phyloP scores from a whole-genome alignment of 345 rosid genomes.

The Hibiscus mutabilis region DNA sequence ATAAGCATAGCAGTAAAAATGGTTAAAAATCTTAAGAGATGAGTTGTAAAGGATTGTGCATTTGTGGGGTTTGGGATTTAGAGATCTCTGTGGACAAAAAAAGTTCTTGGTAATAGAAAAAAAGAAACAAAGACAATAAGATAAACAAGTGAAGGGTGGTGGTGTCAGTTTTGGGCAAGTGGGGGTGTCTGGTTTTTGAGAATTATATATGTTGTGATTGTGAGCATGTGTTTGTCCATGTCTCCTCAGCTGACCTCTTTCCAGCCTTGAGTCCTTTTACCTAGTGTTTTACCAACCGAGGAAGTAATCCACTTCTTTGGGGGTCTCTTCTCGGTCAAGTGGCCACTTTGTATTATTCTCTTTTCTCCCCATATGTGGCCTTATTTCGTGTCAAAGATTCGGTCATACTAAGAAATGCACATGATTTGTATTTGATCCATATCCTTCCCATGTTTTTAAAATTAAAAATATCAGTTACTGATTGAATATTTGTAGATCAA shows the following conservation, averaged over 20 bases:
- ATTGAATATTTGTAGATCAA: constrained; percentile 5
- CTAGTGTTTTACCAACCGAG: constrained; percentile 28
- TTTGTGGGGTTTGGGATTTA: constrained; percentile 21
- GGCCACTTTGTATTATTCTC: constrained; percentile 20
- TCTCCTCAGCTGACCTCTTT: constrained; percentile 9
- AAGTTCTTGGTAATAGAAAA: constrained; percentile 25
- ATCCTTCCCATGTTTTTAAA: neutral
- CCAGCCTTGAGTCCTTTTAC: constrained; percentile 22
- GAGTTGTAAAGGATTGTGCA: constrained; percentile 26
- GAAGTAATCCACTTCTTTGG: constrained; percentile 28
- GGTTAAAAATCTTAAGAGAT: constrained; percentile 9
- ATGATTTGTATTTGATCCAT: constrained; percentile 15
- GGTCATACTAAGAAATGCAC: constrained; percentile 26
- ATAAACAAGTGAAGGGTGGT: constrained; percentile 33
- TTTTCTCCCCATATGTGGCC: constrained; percentile 16
- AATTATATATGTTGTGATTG: constrained; percentile 25
- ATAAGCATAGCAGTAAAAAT: constrained; percentile 14
- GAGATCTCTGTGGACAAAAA: constrained; percentile 21
- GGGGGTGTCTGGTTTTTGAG: constrained; percentile 41
- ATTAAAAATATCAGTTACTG: neutral
- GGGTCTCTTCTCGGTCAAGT: constrained; percentile 20
- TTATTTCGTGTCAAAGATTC: constrained; percentile 30
- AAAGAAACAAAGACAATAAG: constrained; percentile 15
- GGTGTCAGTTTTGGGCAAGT: constrained; percentile 66
- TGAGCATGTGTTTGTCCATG: constrained; percentile 26